Base-by-base conservation (phyloP, 2,329 filamentous ascomycete genomes). In the Ascocoryne sarcoides region DNA sequence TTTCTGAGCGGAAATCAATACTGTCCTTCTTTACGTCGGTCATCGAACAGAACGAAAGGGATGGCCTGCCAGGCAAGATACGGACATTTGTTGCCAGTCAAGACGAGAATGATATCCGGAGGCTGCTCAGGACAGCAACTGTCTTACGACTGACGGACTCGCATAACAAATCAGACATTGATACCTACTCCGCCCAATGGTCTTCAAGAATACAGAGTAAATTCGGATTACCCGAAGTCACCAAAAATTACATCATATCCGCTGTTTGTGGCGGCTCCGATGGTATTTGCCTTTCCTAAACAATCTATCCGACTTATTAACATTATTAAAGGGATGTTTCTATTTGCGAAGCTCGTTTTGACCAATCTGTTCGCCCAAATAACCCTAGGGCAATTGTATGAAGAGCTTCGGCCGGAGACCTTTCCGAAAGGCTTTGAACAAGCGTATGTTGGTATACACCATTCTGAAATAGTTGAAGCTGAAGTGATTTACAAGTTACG, bases 31-130 rank as follows among this genome's bases (percentile, higher is more conserved):
- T 65, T 19, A 46, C 30, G 12, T 47, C 38, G 9, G 44, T 35
- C 5, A 42, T 36, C 36, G 46, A 39, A 28, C n/a, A n/a, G n/a
- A n/a, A n/a, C n/a, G n/a, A n/a, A n/a, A 15, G 36, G 32, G 30
- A 32, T 20, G 10, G 41, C 15, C 5, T 34, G 15, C 37, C 44
- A 29, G 42, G 51, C 18, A 47, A 45, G 14, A 15, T 56, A 20
- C 49, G 60, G 23, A 49, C 58, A 38, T 42, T 61, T 18, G 51
- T 66, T 23, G 44, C 64, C n/a, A 65, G 63, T 23, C 64, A 63
- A 33, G 53, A 62, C 35, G 59, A 63, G 21, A 44, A 46, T 4
- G 46, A 55, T 32, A 61, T 61, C 8, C 43, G 51, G 3, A 57
- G 54, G 32, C 44, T 51, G 18, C 46, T 65, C 10, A 39, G 40